phyloP scores from a whole-genome alignment of 169 alveolate genomes.

The Fabrea salina region DNA sequence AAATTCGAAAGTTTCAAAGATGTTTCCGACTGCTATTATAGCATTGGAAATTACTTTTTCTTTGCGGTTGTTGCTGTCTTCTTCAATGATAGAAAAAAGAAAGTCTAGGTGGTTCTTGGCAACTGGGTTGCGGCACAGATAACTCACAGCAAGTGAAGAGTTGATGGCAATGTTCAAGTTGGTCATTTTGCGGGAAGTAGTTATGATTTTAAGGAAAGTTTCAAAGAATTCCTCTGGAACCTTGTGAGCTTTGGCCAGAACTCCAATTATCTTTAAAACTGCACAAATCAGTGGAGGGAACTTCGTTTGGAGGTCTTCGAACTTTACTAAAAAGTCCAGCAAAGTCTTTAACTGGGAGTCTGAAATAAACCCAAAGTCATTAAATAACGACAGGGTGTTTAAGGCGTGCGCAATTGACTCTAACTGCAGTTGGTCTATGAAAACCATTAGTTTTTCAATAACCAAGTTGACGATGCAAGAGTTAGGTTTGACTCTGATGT shows the following conservation, averaged over 20 bases:
- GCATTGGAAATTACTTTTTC: conserved; percentile 8
- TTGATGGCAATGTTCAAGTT: not conserved
- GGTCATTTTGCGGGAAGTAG: not conserved
- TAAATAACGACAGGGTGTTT: not conserved
- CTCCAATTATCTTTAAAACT: not conserved
- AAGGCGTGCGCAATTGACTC: not conserved
- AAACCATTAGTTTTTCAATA: not conserved
- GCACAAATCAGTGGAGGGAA: not conserved
- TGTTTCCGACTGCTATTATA: not conserved
- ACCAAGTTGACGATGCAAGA: not conserved
- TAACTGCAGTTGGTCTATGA: not conserved
- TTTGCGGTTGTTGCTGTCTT: not conserved
- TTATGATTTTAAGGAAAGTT: not conserved
- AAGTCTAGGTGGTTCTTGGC: not conserved
- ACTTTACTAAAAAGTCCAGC: not conserved
- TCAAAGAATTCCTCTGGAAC: not conserved
- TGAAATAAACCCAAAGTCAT: not conserved
- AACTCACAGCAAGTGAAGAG: not conserved
- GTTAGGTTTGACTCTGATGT: not conserved
- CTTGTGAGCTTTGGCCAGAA: not conserved
- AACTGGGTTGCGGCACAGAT: not conserved
- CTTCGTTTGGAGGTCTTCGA: not conserved
- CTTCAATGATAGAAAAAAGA: not conserved
- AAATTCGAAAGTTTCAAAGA: not conserved
- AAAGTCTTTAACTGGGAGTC: not conserved